Conservation (phyloP, 139 green algal species). For the Mesotaenium endlicherianum region DNA sequence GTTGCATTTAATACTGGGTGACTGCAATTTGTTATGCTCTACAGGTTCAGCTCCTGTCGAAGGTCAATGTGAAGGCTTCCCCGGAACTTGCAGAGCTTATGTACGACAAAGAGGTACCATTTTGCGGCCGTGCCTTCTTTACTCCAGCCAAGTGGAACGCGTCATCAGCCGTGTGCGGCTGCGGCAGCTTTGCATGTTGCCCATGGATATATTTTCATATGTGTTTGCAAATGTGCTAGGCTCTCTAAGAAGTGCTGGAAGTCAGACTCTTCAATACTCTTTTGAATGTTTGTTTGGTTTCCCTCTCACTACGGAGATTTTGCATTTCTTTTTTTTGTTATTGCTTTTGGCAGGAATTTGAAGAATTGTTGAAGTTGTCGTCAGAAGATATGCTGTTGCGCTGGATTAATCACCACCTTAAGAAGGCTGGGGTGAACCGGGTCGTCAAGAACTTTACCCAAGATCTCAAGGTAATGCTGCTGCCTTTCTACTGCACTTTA, state of each 20-base stretch:
- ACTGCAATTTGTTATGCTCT: neutral
- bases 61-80: constrained; percentile 26
- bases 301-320: too few species aligned
- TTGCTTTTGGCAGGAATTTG: constrained; percentile 18
- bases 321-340: too few species aligned
- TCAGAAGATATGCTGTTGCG: constrained; percentile 49
- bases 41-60: constrained; percentile 39
- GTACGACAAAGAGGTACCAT: constrained; percentile 41
- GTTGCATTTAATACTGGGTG: too few species aligned
- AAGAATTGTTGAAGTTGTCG: constrained; percentile 19
- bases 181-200: too few species aligned
- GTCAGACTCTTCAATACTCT: too few species aligned
- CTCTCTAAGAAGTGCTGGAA: too few species aligned
- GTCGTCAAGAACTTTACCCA: constrained; percentile 24
- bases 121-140: constrained; percentile 4
- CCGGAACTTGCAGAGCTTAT: constrained; percentile 36
- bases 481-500: too few species aligned
- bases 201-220: too few species aligned
- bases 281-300: too few species aligned
- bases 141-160: neutral
- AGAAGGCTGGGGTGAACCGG: constrained; percentile 8
- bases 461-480: constrained; percentile 38
- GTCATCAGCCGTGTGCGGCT: too few species aligned
- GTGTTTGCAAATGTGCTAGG: too few species aligned
- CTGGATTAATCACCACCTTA: constrained; percentile 54